phyloP scores from a whole-genome alignment of 208 protist genomes.

The Trypanosomatidae sp. region DNA sequence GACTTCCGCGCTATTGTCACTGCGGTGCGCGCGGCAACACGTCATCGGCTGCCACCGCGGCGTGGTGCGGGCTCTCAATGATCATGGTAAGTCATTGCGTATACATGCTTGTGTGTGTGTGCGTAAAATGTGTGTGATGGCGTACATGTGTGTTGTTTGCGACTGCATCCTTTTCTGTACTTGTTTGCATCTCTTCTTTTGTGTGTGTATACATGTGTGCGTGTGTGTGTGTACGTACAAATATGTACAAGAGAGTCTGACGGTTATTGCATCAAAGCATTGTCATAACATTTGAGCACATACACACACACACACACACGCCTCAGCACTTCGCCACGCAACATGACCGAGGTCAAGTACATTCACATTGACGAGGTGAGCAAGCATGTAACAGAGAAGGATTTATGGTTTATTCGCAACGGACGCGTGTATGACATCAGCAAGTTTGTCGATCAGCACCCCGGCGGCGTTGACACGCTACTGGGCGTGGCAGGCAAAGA shows the following conservation, averaged over 20 bases:
- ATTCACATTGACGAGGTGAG: slow-evolving; percentile 45
- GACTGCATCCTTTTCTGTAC: no score
- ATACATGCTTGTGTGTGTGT: no score
- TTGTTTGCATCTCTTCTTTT: no score
- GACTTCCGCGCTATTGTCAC: slow-evolving; percentile 38
- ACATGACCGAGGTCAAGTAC: slow-evolving; percentile 10
- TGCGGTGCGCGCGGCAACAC: slow-evolving; percentile 17
- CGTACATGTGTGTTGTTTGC: no score
- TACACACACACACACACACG: no score
- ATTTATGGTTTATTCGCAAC: slow-evolving; percentile 78
- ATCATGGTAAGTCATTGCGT: no score
- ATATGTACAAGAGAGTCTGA: neutral
- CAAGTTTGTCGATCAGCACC: slow-evolving; percentile 78
- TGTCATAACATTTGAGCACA: neutral
- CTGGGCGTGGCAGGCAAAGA: slow-evolving; percentile 74
- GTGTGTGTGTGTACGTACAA: neutral
- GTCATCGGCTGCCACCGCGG: no score
- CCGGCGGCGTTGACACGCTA: slow-evolving; percentile 82
- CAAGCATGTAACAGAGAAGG: slow-evolving; percentile 43
- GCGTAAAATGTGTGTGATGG: no score
- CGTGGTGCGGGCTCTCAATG: no score
- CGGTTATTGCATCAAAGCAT: neutral
- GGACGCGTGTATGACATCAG: slow-evolving; percentile 77
- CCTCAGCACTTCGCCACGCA: no score
- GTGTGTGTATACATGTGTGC: neutral